Evolutionary conservation across 352 stramenopile species (phyloP), one percentile per base, ranked within the genome.

Genomic region (Phytophthora colocasiae): DNA sequence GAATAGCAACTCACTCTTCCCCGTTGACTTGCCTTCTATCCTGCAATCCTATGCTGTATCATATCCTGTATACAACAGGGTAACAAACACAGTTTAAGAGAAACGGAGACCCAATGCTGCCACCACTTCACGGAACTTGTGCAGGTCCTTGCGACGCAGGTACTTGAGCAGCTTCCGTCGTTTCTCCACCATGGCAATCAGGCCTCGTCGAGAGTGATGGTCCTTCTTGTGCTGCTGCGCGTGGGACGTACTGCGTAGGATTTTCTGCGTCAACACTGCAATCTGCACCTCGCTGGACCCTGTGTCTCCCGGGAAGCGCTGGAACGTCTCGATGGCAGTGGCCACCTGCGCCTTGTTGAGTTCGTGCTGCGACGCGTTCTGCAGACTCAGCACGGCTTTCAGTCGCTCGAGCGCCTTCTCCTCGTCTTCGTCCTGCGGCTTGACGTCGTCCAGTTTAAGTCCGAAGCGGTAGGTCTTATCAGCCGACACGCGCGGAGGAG

Each of bases 131-230:
- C 85, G 82, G 73, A 73, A 96, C 74, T 94, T 92, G 56, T 79
- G 67, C 63, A 96, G 62, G 62, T 96, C 85, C 75, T 94, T 80
- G 34, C 86, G 80, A 36, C 85, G 85, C 73, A 96, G 62, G 69
- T 93, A 96, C 74, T 93, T 90, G 58, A 96, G 80, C 48, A 96
- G 69, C 73, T 94, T 96, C 69, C 85, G 85, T 66, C 87, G 83
- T 72, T 92, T 91, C 73, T 92, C 77, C 39, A 96, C 86, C 87
- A 96, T 92, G 19, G 86, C 82, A 39, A 94, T 92, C 19, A 96
- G 77, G 3, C 87, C 87, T 63, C 87, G 85, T 64, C 85, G 80
- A 68, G 87, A 96, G 78, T 96, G 87, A 58, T 94, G 85, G 73
- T 96, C 87, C 70, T 96, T 92, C 85, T 94, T 93, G 76, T 96